These are phyloP conservation scores for Penicillium corylophilum DNA, from an alignment of 2,329 filamentous ascomycete species.

Conservation along the genomic window DNA sequence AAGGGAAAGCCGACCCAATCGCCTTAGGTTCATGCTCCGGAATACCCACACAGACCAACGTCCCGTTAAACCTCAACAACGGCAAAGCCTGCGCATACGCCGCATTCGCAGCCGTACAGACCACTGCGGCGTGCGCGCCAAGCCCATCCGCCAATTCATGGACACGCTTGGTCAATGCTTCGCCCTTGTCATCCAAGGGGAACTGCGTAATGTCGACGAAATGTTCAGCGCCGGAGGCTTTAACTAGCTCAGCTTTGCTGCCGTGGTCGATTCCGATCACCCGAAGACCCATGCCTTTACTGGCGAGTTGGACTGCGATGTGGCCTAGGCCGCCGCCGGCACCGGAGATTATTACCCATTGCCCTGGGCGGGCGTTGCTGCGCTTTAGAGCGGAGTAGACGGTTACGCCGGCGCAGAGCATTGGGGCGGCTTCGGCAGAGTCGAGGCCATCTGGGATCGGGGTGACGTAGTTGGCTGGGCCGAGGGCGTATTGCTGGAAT, in stretches of 20 bases:
- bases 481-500: slow-evolving; percentile 69
- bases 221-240: slow-evolving; percentile 62
- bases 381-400: slow-evolving; percentile 66
- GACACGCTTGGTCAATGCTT: slow-evolving; percentile 54
- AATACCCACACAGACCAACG: slow-evolving; percentile 53
- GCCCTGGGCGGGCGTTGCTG: slow-evolving; percentile 57
- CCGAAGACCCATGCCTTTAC: slow-evolving; percentile 60
- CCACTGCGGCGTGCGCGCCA: slow-evolving; percentile 55
- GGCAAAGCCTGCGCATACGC: slow-evolving; percentile 51
- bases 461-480: slow-evolving; percentile 66
- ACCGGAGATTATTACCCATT: slow-evolving; percentile 61
- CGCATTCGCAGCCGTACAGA: slow-evolving; percentile 51
- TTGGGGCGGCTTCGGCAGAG: slow-evolving; percentile 62
- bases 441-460: slow-evolving; percentile 63
- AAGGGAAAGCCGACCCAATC: slow-evolving; percentile 48
- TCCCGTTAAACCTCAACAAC: slow-evolving; percentile 50
- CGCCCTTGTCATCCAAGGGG: slow-evolving; percentile 47
- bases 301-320: slow-evolving; percentile 61
- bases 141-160: slow-evolving; percentile 54
- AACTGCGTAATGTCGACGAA: slow-evolving; percentile 63
- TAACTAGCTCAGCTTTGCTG: slow-evolving; percentile 59
- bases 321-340: slow-evolving; percentile 66
- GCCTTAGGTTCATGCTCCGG: slow-evolving; percentile 47
- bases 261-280: slow-evolving; percentile 66
- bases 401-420: slow-evolving; percentile 68